A percentile compares a stretch with the other conserved stretches of the same genome.
phyloP scores from a whole-genome alignment of 805 yeast genomes.

The Ogataea thermomethanolica region DNA sequence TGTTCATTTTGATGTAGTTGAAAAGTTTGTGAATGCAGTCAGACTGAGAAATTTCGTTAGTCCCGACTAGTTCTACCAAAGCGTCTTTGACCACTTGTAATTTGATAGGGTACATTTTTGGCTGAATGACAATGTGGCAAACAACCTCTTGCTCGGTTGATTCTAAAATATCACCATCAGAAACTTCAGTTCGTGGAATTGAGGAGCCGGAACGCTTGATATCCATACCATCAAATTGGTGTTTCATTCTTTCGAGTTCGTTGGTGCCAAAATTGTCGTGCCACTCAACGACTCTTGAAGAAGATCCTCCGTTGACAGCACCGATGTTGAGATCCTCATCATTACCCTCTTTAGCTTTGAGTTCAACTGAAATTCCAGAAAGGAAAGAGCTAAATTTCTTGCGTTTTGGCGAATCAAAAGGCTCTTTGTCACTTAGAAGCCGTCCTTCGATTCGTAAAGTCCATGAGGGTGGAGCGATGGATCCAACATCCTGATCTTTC shows the following conservation, averaged over 20 bases:
- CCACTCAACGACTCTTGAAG: conserved; percentile 74
- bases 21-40: conserved; percentile 53
- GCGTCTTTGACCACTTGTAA: conserved; percentile 58
- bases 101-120: conserved; percentile 69
- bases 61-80: conserved; percentile 69
- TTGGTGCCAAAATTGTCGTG: conserved; percentile 54
- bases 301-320: conserved; percentile 30
- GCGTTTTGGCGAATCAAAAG: conserved; percentile 46
- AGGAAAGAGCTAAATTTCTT: conserved; percentile 75
- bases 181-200: conserved; percentile 23
- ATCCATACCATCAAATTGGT: conserved; percentile 83
- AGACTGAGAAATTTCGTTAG: conserved; percentile 77
- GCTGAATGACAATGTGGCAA: conserved; percentile 74
- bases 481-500: conserved; percentile 15
- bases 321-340: conserved; percentile 22
- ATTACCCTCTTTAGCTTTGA: conserved; percentile 35
- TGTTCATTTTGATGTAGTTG: conserved; percentile 35
- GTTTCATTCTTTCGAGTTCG: conserved; percentile 31
- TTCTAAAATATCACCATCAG: conserved; percentile 23
- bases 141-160: conserved; percentile 46
- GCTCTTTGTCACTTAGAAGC: conserved; percentile 46
- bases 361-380: conserved; percentile 80
- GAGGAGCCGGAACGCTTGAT: conserved; percentile 70
- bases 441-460: conserved; percentile 87
- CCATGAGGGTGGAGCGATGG: conserved; percentile 53